Evolutionary conservation across 1,284 basidiomycete species (phyloP), one percentile per base, ranked within the genome.

Genomic region (Ustilago hordei): DNA sequence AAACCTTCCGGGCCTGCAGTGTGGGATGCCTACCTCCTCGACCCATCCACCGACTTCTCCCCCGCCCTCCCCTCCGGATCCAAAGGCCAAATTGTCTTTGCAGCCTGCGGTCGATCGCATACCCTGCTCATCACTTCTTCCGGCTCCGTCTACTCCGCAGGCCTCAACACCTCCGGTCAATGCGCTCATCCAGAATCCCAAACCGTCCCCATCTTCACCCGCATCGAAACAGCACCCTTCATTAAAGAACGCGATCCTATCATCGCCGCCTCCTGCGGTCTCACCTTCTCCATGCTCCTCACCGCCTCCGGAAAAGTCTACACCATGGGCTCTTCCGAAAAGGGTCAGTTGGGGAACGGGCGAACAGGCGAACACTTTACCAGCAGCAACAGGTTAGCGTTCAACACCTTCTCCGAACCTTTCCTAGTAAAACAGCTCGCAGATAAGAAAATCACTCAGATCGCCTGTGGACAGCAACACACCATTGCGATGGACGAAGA

Each of bases 261-360:
- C 62, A 86, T 92, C 47, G 89, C 92, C 83, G 94, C 91, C 8
- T 90, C 91, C 9, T 93, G 93, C 1, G 95, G 95, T 0, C 88
- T 93, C 67, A 92, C 90, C 0, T 97, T 95, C 87, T 93, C 93
- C 1, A 86, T 95, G 17, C 90, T 95, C 61, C 89, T 96, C 64
- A 93, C 93, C 4, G 90, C 91, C 63, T 89, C 89, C 31, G 95
- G 95, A 23, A 92, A 91, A 89, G 63, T 97, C 2, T 98, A 93
- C 83, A 90, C 94, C 0, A 91, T 94, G 75, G 95, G 95, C 39
- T 95, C 93, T 62, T 93, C 91, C n/a, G 94, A 97, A 86, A 91
- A 93, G 77, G 95, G 95, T 2, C 94, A 97, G 79, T 89, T 98
- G 0, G 95, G 95, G 1, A 95, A 95, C 81, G 95, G 95, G 15